phyloP scores from a whole-genome alignment of 139 green algal genomes.

The Chlorella sp. region DNA sequence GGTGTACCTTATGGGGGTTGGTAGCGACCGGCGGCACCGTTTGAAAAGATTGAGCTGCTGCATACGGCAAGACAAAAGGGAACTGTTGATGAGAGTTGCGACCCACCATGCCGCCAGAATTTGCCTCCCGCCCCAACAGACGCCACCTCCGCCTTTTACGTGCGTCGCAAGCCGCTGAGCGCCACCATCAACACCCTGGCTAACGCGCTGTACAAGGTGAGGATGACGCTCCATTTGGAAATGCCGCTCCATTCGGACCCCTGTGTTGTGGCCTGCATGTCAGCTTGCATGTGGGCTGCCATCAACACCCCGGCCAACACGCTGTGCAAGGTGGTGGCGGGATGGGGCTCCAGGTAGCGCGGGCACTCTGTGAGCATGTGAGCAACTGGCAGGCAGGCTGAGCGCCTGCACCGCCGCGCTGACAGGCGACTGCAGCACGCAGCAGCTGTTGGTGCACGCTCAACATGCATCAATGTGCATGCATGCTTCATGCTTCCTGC shows the following conservation, averaged over 20 bases:
- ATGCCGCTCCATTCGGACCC: too few relatives aligned
- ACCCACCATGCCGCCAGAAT: background rate
- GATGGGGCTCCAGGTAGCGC: background rate
- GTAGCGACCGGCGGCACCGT: too few relatives aligned
- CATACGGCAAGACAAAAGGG: background rate
- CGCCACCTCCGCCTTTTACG: slow-evolving; percentile 87
- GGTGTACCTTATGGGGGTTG: too few relatives aligned
- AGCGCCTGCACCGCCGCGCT: too few relatives aligned
- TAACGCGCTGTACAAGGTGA: slow-evolving; percentile 96
- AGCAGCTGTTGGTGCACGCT: too few relatives aligned
- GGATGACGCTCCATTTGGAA: background rate
- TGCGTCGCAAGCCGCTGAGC: slow-evolving; percentile 83
- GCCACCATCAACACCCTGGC: slow-evolving; percentile 99
- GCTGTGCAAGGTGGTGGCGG: background rate
- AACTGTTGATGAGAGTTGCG: background rate
- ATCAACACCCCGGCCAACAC: background rate
- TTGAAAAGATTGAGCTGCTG: background rate
- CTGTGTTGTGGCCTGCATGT: background rate
- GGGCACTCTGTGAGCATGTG: background rate
- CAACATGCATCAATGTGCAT: too few relatives aligned
- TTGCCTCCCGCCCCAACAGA: slow-evolving; percentile 23
- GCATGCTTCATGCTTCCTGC: too few relatives aligned
- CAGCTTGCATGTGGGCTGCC: background rate
- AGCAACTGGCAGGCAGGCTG: background rate
- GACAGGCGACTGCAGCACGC: too few relatives aligned